Base-by-base conservation (phyloP, 768 basidiomycete genomes). In the Thelephora aurantiotincta region DNA sequence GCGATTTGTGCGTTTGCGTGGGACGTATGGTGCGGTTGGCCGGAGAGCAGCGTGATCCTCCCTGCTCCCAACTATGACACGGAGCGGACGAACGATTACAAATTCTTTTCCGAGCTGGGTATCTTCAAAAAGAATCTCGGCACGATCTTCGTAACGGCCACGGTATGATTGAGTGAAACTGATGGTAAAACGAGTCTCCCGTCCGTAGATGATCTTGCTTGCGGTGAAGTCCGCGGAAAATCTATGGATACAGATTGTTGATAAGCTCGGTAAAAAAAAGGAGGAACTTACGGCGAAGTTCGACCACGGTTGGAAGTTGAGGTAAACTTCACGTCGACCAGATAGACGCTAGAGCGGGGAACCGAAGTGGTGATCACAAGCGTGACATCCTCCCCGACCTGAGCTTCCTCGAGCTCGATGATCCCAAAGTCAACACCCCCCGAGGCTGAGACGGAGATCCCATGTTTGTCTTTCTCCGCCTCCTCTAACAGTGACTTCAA, bases 11-110 rank as follows among this genome's bases (percentile, higher is more conserved):
- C 50, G 45, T 6, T 35, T 52, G 1, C 54, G 59, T 16, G 55
- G 60, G 7, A 59, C 56, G 48, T 75, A 80, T 1, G 75, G 72
- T 0, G 65, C 63, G 36, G 55, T 64, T 0, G 77, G 65, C 48
- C 65, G 64, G 22, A 80, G 60, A 1, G 60, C 58, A 13, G 74
- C 72, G 43, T 74, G 65, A 52, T 79, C 77, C 7, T 65, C 70
- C 20, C 57, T 52, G 7, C 64, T 67, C 0, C 78, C 78, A 26
- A 77, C 68, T 5, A 69, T 68, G 9, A 69, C 75, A 20, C 53
- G 48, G 1, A 79, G 51, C 5, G 54, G 57, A 2, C 78, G 69
- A 0, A 66, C 65, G 46, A 78, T 75, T 35, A 70, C 52, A 55
- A 78, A 78, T 2, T 62, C 63, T 18, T 60, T 50, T 26, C 54